Base-by-base conservation (phyloP, 78 protist genomes). In the Chrysochromulina tobinii region DNA sequence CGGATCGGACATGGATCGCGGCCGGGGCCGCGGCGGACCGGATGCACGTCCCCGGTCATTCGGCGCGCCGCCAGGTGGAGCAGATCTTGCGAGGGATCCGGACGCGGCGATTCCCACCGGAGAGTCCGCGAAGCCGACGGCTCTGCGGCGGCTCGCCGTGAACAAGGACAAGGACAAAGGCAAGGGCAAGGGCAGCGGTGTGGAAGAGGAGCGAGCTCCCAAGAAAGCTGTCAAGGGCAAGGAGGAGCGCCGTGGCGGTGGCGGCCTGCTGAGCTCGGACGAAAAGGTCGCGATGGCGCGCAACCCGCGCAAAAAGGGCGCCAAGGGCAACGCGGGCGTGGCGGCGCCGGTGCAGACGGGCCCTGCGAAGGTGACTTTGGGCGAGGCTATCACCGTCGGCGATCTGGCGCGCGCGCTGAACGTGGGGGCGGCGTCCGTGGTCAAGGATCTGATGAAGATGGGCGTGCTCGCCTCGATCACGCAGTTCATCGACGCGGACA, bases 401-500 rank as follows among this genome's bases (percentile, higher is more conserved):
- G 88, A 83, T 5, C 68, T 83, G 20, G 88, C 88, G 27, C 15
- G 1, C 3, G 0, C 7, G 53, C 50, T 55, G n/a, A 11, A 15
- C 17, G 50, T 58, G 12, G 58, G 51, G 17, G 57, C 21, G 25
- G 68, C 69, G 18, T 51, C 11, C 15, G 68, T 83, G n/a, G 58
- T 83, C 57, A 83, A 83, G 53, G 68, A 25, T 12, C 88, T 83
- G 59, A 58, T 83, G 88, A 54, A 57, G 69, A 9, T 9, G 7
- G 88, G 88, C 57, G n/a, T 58, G 14, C 88, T 54, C 66, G 88
- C 68, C 0, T 83, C 88, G 54, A 17, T 50, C 27, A 55, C 66
- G n/a, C 88, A 83, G 88, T 54, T 68, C n/a, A 55, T 83, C 69
- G 67, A 57, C 50, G 68, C 6, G 8, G 88, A 57, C 55, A 27